Percentiles rank a stretch among this genome's conserved stretches.
Evolutionary conservation across 495 filamentous ascomycete species (phyloP).

Genomic region (Glarea lozoyensis): DNA sequence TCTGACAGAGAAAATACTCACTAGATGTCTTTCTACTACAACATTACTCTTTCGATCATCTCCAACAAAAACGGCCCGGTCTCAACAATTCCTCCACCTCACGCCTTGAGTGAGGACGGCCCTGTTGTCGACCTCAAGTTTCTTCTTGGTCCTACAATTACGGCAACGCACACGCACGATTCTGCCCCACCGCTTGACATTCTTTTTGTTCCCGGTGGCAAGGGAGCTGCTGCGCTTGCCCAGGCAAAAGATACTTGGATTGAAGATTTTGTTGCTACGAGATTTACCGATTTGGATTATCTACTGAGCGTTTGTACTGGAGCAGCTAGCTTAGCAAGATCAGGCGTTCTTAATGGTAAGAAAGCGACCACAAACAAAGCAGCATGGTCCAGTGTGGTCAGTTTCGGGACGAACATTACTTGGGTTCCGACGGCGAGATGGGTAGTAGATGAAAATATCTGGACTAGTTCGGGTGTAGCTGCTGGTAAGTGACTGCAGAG

Average conservation of each 20-base stretch:
- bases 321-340: constrained; percentile 34
- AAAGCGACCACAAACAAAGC: constrained; percentile 48
- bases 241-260: background rate
- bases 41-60: constrained; percentile 2
- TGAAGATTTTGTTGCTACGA: constrained; percentile 30
- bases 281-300: constrained; percentile 37
- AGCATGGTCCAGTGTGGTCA: constrained; percentile 27
- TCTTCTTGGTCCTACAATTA: background rate
- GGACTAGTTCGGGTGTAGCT: constrained; percentile 52
- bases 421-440: constrained; percentile 58
- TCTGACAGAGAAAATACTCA: background rate
- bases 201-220: background rate
- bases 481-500: constrained; percentile 19
- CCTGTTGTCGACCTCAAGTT: background rate
- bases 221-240: background rate
- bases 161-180: constrained; percentile 1
- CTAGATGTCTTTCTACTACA: constrained; percentile 2
- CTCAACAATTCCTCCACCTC: background rate
- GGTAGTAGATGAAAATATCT: constrained; percentile 56
- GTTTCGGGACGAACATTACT: constrained; percentile 27
- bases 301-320: constrained; percentile 56
- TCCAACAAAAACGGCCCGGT: background rate
- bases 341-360: constrained; percentile 48
- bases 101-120: background rate
- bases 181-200: constrained; percentile 3